Evolutionary conservation across 352 stramenopile species (phyloP), one percentile per base, ranked within the genome.

Genomic region (Pythium brachiatum): DNA sequence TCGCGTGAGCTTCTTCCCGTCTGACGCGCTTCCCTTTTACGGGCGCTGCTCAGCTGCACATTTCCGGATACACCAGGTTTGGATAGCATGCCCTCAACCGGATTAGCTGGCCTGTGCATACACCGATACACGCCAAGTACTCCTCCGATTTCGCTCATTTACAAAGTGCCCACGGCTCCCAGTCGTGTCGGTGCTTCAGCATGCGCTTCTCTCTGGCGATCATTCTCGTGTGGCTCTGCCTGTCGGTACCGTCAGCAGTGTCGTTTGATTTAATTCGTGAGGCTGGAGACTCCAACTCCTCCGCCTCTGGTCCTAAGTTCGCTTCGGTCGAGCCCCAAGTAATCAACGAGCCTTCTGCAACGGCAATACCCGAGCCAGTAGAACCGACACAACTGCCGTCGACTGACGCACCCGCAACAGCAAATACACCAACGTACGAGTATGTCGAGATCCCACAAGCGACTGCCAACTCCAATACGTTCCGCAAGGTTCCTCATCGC

Each of bases 401-500:
- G 4, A 21, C 38, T 18, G 38, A 46, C 3, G 20, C 18, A 2
- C 38, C 38, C 2, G 38, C 7, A 15, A 3, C 38, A 23, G 16
- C 13, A 8, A 20, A 5, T 8, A 11, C 38, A 7, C 18, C 13
- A 46, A 9, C 13, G 38, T 46, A 23, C 16, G 38, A 46, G 18
- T 46, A 46, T 15, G 16, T 46, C 38, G 38, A 46, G 38, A 46
- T 46, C 21, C 38, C 38, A 3, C 11, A 21, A 16, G 48, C 48
- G 16, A 25, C 23, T 2, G 26, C 16, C 9, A 32, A 34, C 23
- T 55, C 48, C 26, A 32, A 52, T 16, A 66, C 52, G 20, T 66
- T 60, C 31, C 27, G 32, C 23, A 53, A 63, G 15, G 62, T 68
- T 18, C 16, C 53, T 25, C 32, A 53, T 26, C 31, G 21, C 21